These are phyloP conservation scores for Tolypocladium sp. DNA, from an alignment of 2,329 filamentous ascomycete species.

Conservation along the genomic window DNA sequence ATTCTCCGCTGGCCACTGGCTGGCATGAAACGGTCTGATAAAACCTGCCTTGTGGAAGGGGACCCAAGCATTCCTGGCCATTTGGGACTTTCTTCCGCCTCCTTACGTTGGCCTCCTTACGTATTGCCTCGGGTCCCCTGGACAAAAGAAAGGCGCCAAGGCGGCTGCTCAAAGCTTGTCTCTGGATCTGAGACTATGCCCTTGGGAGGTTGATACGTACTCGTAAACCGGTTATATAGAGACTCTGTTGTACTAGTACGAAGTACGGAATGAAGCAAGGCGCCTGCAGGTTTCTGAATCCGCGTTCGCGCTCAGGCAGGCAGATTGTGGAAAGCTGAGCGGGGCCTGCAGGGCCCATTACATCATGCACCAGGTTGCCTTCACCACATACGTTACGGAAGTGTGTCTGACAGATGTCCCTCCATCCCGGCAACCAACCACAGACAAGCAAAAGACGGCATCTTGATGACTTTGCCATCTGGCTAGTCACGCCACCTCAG, in stretches of 20 bases:
- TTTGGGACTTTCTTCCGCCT: not conserved
- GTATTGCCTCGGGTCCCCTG: too few relatives aligned
- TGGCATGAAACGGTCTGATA: not conserved
- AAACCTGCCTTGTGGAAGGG: not conserved
- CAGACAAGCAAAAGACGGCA: not conserved
- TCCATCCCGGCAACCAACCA: not conserved
- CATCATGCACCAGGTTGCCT: not conserved
- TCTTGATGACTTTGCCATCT: not conserved
- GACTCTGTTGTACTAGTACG: too few relatives aligned
- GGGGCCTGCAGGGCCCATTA: not conserved
- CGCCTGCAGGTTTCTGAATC: not conserved
- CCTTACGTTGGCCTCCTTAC: too few relatives aligned
- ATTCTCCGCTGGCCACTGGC: not conserved
- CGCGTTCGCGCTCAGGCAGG: not conserved
- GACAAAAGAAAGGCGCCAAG: too few relatives aligned
- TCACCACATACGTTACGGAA: too few relatives aligned
- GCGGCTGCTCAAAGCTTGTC: too few relatives aligned
- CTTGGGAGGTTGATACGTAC: too few relatives aligned
- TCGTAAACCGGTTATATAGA: too few relatives aligned
- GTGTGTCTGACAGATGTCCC: not conserved
- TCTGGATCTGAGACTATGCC: too few relatives aligned
- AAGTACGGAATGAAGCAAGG: not conserved
- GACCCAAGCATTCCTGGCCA: not conserved
- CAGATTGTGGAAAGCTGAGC: not conserved
- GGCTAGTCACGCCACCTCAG: too few relatives aligned